Percentiles rank a stretch among this genome's conserved stretches.
phyloP scores from a whole-genome alignment of 2,329 filamentous ascomycete species.

The Talaromyces sp. region DNA sequence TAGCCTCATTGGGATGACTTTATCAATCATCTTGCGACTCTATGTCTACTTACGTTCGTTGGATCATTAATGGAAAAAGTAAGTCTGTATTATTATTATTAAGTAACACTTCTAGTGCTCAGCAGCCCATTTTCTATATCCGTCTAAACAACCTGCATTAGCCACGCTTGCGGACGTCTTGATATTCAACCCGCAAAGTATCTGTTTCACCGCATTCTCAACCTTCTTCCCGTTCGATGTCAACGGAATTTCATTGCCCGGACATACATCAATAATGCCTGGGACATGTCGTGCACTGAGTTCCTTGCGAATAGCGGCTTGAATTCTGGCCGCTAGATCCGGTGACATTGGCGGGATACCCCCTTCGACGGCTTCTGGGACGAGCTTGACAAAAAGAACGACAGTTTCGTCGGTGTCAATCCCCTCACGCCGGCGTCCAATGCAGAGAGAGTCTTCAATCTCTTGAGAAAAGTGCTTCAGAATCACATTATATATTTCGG shows the following conservation, averaged over 20 bases:
- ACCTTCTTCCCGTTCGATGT: constrained; percentile 98
- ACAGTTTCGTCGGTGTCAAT: constrained; percentile 80
- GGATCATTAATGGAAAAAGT: neutral
- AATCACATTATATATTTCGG: constrained; percentile 95
- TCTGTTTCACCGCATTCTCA: constrained; percentile 94
- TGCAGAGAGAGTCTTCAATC: constrained; percentile 81
- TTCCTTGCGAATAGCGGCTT: constrained; percentile 66
- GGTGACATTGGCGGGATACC: constrained; percentile 48
- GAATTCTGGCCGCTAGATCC: constrained; percentile 62
- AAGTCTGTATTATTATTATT: neutral
- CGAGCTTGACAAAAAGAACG: constrained; percentile 81
- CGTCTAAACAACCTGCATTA: constrained; percentile 81
- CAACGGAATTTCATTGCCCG: constrained; percentile 69
- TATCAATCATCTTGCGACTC: neutral
- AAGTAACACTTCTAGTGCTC: constrained; percentile 36
- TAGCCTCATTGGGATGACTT: neutral
- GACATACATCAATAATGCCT: constrained; percentile 73
- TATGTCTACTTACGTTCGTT: neutral
- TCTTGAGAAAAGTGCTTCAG: constrained; percentile 74
- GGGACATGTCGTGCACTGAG: constrained; percentile 89
- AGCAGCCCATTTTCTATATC: constrained; percentile 76
- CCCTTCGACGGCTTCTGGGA: constrained; percentile 21
- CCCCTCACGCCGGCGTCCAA: constrained; percentile 68
- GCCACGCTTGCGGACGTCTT: constrained; percentile 92
- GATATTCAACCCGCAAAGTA: constrained; percentile 79